Conservation (phyloP, 345 rosid species). For the Aurinia saxatilis region DNA sequence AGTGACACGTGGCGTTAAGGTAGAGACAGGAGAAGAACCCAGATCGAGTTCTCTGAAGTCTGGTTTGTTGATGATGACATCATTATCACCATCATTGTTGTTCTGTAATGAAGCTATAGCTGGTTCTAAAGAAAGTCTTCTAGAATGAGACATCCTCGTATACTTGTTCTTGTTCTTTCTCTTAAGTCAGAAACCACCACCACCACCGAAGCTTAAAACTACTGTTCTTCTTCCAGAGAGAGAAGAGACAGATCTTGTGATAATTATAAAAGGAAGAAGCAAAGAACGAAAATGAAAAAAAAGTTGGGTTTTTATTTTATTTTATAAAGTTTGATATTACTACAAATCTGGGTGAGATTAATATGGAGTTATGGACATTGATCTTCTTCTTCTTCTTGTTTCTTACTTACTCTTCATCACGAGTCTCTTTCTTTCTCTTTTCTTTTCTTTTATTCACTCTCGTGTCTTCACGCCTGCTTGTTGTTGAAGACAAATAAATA, state of each 20-base stretch:
- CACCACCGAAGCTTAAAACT: slow-evolving; percentile 17
- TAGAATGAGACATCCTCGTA: slow-evolving; percentile 44
- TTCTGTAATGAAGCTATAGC: slow-evolving; percentile 34
- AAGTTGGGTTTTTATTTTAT: not conserved
- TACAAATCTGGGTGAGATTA: slow-evolving; percentile 1
- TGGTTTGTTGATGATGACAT: slow-evolving; percentile 85
- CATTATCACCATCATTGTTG: slow-evolving; percentile 17
- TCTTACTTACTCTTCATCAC: slow-evolving; percentile 22
- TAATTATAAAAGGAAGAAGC: slow-evolving; percentile 52
- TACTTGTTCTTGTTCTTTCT: slow-evolving; percentile 1
- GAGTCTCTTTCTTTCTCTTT: slow-evolving; percentile 22
- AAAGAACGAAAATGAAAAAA: slow-evolving; percentile 36
- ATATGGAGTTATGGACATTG: slow-evolving; percentile 17
- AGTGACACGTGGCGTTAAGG: slow-evolving; percentile 45
- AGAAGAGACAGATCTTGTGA: slow-evolving; percentile 68
- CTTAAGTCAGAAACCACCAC: slow-evolving; percentile 18
- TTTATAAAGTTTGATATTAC: not conserved
- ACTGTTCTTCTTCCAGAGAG: slow-evolving; percentile 24
- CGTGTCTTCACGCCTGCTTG: slow-evolving; percentile 32
- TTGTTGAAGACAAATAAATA: slow-evolving; percentile 6
- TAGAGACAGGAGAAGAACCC: slow-evolving; percentile 88
- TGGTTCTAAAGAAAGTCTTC: slow-evolving; percentile 30
- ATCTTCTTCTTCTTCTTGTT: slow-evolving; percentile 19
- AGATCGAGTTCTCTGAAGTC: slow-evolving; percentile 91
- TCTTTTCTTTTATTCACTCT: not conserved